Evolutionary conservation across 1,284 basidiomycete genomes (phyloP), one percentile per base, ranked within the genome.

Genomic region (Puccinia coronata): DNA sequence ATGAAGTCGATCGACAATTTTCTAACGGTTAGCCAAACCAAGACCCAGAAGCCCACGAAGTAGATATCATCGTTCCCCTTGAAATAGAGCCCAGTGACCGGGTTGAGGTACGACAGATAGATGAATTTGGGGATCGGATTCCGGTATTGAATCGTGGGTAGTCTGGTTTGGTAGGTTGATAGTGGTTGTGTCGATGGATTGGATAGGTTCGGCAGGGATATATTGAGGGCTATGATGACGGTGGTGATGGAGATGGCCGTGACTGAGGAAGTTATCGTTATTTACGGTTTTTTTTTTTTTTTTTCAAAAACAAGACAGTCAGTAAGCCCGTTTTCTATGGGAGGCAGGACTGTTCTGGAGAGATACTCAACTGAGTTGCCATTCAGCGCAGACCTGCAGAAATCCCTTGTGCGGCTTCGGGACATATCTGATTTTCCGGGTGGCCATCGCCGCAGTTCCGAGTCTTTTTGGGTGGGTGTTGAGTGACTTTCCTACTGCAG

Each of bases 41-140:
- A 61, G 51, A 69, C 39, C 77, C 65, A 70, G 61, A 79, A 79
- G 25, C 65, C 51, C 23, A 79, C 77, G 55, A 79, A 79, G 55
- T 79, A 79, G 70, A 79, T 79, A 47, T 79, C 77, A 79, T 79
- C 77, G 67, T 79, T 79, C 28, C 77, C 77, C 47, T 79, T 79
- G 31, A 79, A 51, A 47, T 79, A 79, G 39, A 55, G 41, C 23
- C 77, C 77, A 41, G 43, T 70, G 23, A 67, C 39, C 18, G 77
- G 77, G 55, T 79, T 71, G 20, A 70, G 55, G 23, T 79, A 79
- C n/a, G 77, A 79, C 11, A 79, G 67, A 71, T 79, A 71, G 31
- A 79, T 71, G 67, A 79, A 79, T 59, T 79, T 79, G 2, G 77
- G 77, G 1, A 79, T 70, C 25, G 77, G 77, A 36, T 57, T 57